phyloP scores from a whole-genome alignment of 257 asterid species.

The Asclepias syriaca region DNA sequence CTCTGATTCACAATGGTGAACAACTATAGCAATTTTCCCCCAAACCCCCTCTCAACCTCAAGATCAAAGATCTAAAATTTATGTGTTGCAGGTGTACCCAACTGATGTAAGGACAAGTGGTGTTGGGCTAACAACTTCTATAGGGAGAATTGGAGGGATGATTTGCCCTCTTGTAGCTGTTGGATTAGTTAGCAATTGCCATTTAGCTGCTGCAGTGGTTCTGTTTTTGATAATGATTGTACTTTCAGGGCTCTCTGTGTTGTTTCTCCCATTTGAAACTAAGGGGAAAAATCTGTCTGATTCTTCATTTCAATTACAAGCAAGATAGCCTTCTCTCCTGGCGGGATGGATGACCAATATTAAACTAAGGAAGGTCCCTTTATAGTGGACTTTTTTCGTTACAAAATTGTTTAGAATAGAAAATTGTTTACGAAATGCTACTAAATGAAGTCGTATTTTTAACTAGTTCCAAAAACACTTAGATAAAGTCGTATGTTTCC shows the following conservation, averaged over 20 bases:
- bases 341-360: not conserved
- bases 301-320: slow-evolving; percentile 2
- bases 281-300: slow-evolving; percentile 28
- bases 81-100: slow-evolving; percentile 52
- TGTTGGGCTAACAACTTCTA: slow-evolving; percentile 46
- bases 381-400: too few relatives aligned
- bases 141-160: slow-evolving; percentile 70
- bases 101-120: slow-evolving; percentile 54
- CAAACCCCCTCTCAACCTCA: not conserved
- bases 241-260: slow-evolving; percentile 39
- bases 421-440: too few relatives aligned
- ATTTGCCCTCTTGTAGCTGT: slow-evolving; percentile 66
- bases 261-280: slow-evolving; percentile 43
- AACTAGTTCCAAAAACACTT: too few relatives aligned
- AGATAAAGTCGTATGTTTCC: too few relatives aligned
- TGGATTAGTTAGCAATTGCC: slow-evolving; percentile 48
- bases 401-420: too few relatives aligned
- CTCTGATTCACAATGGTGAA: not conserved
- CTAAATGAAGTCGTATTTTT: too few relatives aligned
- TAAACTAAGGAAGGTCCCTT: too few relatives aligned
- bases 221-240: slow-evolving; percentile 36
- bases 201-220: slow-evolving; percentile 45
- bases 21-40: not conserved
- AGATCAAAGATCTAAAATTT: not conserved
- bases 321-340: not conserved